phyloP scores from a whole-genome alignment of 164 flowering plant genomes.

The Annona squamosa region DNA sequence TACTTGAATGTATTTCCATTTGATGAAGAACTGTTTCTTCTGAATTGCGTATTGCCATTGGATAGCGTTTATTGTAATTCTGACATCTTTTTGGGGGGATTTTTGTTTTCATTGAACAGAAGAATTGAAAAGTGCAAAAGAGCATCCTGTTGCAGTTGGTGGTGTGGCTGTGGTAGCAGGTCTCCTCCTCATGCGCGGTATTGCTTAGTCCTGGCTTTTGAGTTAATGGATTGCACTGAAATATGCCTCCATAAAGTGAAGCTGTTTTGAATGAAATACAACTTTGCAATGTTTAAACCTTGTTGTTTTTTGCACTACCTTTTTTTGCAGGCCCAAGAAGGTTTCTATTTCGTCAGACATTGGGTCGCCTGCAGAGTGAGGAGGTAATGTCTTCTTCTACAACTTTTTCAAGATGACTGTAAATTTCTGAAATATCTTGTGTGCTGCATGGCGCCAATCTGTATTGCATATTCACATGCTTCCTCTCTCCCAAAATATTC shows the following conservation, averaged over 20 bases:
- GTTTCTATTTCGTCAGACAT: conserved; percentile 71
- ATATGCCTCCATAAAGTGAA: neutral
- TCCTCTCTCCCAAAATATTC: too few species aligned
- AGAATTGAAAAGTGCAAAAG: conserved; percentile 48
- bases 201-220: neutral
- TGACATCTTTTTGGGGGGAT: neutral
- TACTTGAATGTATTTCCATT: neutral
- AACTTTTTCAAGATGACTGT: neutral
- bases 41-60: neutral
- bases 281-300: neutral
- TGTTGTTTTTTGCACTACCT: neutral
- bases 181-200: conserved; percentile 69
- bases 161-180: conserved; percentile 54
- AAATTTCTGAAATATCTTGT: neutral
- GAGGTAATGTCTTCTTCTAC: conserved; percentile 44
- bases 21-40: neutral
- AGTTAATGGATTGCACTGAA: neutral
- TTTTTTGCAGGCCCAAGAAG: conserved; percentile 69
- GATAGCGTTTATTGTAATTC: neutral
- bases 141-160: conserved; percentile 51
- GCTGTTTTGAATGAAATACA: too few species aligned
- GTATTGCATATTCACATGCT: too few species aligned
- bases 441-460: too few species aligned
- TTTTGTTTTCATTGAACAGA: conserved; percentile 24
- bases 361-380: conserved; percentile 76